A percentile compares a stretch with the other conserved stretches of the same genome.
phyloP scores from a whole-genome alignment of 2,329 filamentous ascomycete genomes.

The Fonsecaea monophora region DNA sequence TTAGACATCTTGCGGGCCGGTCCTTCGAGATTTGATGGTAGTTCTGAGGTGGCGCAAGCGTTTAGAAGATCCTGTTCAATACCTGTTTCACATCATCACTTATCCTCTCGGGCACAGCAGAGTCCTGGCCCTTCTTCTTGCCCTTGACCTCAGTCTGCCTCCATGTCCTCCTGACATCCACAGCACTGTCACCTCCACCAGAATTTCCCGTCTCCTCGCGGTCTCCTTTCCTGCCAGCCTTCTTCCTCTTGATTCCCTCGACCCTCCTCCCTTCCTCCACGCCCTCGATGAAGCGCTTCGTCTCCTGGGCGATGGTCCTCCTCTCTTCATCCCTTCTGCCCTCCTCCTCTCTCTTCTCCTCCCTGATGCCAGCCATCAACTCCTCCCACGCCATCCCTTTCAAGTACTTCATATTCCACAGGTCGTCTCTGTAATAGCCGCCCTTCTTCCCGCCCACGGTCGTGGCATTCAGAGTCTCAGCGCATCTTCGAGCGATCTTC shows the following conservation, averaged over 20 bases:
- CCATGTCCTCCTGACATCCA: conserved; percentile 45
- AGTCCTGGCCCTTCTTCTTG: conserved; percentile 37
- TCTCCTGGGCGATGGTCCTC: conserved; percentile 51
- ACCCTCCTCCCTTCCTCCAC: conserved; percentile 45
- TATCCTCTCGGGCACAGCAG: conserved; percentile 41
- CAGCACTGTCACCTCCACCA: conserved; percentile 29
- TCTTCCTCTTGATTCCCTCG: conserved; percentile 55
- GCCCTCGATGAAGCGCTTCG: conserved; percentile 52
- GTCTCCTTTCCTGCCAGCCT: conserved; percentile 47
- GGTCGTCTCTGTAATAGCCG: conserved; percentile 55
- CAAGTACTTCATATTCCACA: conserved; percentile 57
- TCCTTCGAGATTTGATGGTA: neutral
- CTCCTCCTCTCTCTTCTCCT: conserved; percentile 52
- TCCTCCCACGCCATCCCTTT: conserved; percentile 53
- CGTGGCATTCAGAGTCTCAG: conserved; percentile 54
- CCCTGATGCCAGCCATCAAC: conserved; percentile 53
- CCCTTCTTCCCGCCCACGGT: conserved; percentile 54
- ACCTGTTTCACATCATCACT: conserved; percentile 52
- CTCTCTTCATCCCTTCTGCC: conserved; percentile 52
- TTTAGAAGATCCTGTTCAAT: conserved; percentile 55
- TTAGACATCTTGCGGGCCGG: neutral
- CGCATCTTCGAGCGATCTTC: conserved; percentile 53
- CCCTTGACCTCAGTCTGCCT: conserved; percentile 51
- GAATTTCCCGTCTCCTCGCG: conserved; percentile 18
- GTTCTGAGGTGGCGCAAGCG: neutral